These are phyloP conservation scores for Ramaria sp. DNA, from an alignment of 768 basidiomycete species.

Conservation along the genomic window DNA sequence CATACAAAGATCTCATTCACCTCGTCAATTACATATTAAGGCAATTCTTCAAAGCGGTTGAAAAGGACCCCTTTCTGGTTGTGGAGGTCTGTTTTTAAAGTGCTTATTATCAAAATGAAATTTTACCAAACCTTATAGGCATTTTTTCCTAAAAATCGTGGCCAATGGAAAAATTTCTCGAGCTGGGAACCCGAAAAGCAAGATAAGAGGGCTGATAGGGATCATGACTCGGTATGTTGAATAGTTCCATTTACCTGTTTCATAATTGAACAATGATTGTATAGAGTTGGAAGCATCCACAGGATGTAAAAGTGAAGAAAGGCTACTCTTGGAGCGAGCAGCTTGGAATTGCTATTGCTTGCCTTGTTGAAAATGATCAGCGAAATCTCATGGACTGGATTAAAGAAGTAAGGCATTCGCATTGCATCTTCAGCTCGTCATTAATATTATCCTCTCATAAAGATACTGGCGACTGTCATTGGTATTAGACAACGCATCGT, in stretches of 20 bases:
- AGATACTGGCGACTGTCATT: constrained; percentile 57
- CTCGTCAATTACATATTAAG: constrained; percentile 82
- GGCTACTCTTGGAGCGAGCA: constrained; percentile 86
- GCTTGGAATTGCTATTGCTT: constrained; percentile 73
- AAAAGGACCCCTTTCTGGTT: constrained; percentile 75
- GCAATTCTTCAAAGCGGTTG: constrained; percentile 88
- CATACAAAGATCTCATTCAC: constrained; percentile 72
- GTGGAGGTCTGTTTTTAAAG: constrained; percentile 57
- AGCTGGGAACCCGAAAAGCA: constrained; percentile 55
- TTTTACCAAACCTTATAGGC: constrained; percentile 32
- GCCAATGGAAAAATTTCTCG: constrained; percentile 77
- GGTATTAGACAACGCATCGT: constrained; percentile 48
- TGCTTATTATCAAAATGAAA: constrained; percentile 9
- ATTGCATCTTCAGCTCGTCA: not conserved
- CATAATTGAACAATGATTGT: too few species aligned
- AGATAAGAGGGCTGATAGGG: constrained; percentile 25
- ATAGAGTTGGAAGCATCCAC: constrained; percentile 24
- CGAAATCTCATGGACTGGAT: constrained; percentile 65
- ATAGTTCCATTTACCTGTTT: too few species aligned
- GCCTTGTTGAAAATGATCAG: constrained; percentile 57
- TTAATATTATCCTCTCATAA: not conserved
- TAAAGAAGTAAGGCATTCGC: constrained; percentile 49
- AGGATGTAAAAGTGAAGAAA: constrained; percentile 74
- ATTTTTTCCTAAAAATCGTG: constrained; percentile 84
- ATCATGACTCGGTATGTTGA: not conserved